These are phyloP conservation scores for Globisporangium apiculatum DNA, from an alignment of 352 stramenopile genomes.

Conservation along the genomic window DNA sequence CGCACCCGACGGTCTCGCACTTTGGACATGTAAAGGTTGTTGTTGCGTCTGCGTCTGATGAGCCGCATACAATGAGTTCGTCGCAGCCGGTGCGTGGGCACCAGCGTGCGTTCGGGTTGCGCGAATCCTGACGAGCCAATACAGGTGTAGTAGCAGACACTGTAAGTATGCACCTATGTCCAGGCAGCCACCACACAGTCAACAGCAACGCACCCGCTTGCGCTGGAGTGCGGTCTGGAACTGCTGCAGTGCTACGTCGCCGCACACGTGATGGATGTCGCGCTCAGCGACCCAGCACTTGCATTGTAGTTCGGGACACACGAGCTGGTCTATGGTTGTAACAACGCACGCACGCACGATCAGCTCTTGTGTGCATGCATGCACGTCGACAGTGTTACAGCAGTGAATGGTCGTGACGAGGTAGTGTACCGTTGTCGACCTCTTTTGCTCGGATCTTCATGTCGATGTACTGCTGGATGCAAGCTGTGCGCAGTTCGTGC, in stretches of 20 bases:
- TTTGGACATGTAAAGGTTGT: not conserved
- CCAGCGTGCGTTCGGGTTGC: not conserved
- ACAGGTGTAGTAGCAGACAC: not conserved
- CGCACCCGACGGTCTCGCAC: not conserved
- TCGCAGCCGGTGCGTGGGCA: not conserved
- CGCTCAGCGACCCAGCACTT: constrained; percentile 25
- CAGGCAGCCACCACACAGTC: not conserved
- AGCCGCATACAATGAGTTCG: not conserved
- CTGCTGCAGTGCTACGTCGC: constrained; percentile 14
- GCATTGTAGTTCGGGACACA: constrained; percentile 60
- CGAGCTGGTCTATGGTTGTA: constrained; percentile 30
- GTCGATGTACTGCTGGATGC: constrained; percentile 40
- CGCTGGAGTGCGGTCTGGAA: constrained; percentile 37
- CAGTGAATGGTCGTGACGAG: not conserved
- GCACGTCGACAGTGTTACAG: not conserved
- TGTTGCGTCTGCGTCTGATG: not conserved
- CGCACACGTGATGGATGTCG: constrained; percentile 28
- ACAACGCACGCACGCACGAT: not conserved
- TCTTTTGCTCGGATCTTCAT: constrained; percentile 53
- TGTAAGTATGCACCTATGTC: too few species aligned
- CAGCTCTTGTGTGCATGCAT: constrained; percentile 9
- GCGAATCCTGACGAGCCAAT: not conserved
- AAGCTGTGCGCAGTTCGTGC: constrained; percentile 17
- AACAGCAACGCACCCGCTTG: constrained; percentile 34
- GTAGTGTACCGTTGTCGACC: constrained; percentile 47